Evolutionary conservation across 2,329 filamentous ascomycete species (phyloP).

Genomic region (Cladosporium sp.): DNA sequence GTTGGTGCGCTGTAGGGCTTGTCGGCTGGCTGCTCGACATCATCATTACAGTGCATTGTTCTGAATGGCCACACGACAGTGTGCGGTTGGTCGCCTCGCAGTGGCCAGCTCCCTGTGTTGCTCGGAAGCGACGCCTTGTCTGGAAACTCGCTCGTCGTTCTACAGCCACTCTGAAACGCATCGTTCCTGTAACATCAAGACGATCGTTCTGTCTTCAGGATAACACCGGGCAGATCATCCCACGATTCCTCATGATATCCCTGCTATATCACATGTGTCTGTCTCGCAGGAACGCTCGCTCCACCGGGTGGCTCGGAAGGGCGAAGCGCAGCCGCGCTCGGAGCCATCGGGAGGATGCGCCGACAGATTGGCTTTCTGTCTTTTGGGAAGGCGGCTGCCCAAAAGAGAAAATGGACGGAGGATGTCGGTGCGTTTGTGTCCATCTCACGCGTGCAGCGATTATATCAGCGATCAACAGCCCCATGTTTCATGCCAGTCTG

Average conservation of each 20-base stretch:
- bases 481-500: conserved; percentile 1
- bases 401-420: neutral
- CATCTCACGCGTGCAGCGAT: neutral
- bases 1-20: neutral
- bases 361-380: neutral
- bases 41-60: neutral
- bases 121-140: neutral
- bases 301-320: conserved; percentile 3
- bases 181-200: neutral
- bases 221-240: neutral
- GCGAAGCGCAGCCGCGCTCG: conserved; percentile 1
- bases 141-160: neutral
- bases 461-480: neutral
- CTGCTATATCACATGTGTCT: conserved; percentile 1
- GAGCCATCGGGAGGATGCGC: neutral
- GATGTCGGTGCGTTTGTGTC: neutral
- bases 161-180: neutral
- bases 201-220: conserved; percentile 5
- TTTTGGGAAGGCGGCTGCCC: neutral
- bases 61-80: neutral
- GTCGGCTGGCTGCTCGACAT: neutral
- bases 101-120: neutral
- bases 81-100: neutral
- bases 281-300: neutral
- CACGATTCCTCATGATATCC: neutral